Percentiles rank a stretch among this genome's conserved stretches.
Conservation (phyloP, 1,284 basidiomycete genomes). For the Melanopsichium pennsylvanicum region DNA sequence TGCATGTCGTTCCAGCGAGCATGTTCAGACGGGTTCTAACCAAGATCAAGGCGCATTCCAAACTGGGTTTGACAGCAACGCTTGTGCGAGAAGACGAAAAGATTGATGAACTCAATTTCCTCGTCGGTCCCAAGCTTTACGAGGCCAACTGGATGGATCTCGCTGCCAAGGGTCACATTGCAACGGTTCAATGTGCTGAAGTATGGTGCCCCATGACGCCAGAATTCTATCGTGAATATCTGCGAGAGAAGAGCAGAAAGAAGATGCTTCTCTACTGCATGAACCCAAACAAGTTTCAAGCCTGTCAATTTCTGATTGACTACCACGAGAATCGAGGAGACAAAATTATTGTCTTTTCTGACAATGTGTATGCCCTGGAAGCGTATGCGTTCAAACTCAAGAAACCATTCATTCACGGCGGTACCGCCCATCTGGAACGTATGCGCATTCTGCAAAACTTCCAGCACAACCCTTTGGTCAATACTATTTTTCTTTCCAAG, state of each 20-base stretch:
- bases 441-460: slow-evolving; percentile 94
- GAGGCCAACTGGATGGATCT: slow-evolving; percentile 99
- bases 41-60: slow-evolving; percentile 65
- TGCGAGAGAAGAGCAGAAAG: slow-evolving; percentile 89
- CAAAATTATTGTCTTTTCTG: slow-evolving; percentile 99
- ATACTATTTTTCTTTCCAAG: slow-evolving; percentile 98
- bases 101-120: slow-evolving; percentile 96
- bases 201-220: slow-evolving; percentile 99
- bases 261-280: slow-evolving; percentile 97
- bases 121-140: slow-evolving; percentile 98
- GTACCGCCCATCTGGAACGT: slow-evolving; percentile 91
- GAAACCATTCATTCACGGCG: slow-evolving; percentile 96
- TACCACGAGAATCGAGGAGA: slow-evolving; percentile 97
- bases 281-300: slow-evolving; percentile 99
- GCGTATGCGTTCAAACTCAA: slow-evolving; percentile 93
- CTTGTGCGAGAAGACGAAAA: slow-evolving; percentile 99
- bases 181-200: slow-evolving; percentile 94
- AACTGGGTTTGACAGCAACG: slow-evolving; percentile 71
- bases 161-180: slow-evolving; percentile 98
- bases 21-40: slow-evolving; percentile 66
- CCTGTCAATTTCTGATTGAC: slow-evolving; percentile 97
- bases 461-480: slow-evolving; percentile 90
- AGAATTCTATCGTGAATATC: slow-evolving; percentile 98
- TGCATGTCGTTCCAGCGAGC: slow-evolving; percentile 65
- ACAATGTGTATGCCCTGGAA: slow-evolving; percentile 97